Evolutionary conservation across 495 filamentous ascomycete species (phyloP).

Genomic region (Penicillium maclennaniae): DNA sequence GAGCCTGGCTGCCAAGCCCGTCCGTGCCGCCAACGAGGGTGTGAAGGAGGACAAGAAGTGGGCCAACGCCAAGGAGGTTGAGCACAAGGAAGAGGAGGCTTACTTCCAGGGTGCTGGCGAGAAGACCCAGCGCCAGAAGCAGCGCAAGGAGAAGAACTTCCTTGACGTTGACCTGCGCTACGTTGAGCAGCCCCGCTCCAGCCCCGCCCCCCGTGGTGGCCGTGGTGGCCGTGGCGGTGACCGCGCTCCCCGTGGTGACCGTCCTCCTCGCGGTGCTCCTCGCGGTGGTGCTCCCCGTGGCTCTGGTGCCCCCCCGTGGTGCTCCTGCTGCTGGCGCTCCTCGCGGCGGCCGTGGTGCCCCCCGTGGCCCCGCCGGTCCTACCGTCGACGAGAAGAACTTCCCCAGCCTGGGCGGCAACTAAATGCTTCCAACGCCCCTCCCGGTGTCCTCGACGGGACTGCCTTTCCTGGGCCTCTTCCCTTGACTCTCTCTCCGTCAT

Average conservation of each 20-base stretch:
- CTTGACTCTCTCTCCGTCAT: slow-evolving; percentile 9
- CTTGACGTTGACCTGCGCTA: slow-evolving; percentile 82
- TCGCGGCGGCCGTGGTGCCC: slow-evolving; percentile 35
- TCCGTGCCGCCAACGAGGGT: slow-evolving; percentile 89
- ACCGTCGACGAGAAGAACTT: slow-evolving; percentile 52
- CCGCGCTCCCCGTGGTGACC: slow-evolving; percentile 25
- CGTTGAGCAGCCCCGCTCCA: slow-evolving; percentile 55
- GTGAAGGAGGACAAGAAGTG: slow-evolving; percentile 83
- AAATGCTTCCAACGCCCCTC: slow-evolving; percentile 19
- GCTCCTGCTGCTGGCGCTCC: slow-evolving; percentile 36
- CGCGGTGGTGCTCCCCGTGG: slow-evolving; percentile 20
- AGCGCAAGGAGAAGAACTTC: slow-evolving; percentile 87
- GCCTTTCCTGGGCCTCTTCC: slow-evolving; percentile 5
- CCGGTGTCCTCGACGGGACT: slow-evolving; percentile 1
- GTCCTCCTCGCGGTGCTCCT: slow-evolving; percentile 38
- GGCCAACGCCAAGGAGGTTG: slow-evolving; percentile 75
- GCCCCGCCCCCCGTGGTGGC: slow-evolving; percentile 46
- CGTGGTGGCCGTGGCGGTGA: slow-evolving; percentile 47
- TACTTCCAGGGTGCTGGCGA: slow-evolving; percentile 72
- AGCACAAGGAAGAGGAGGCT: slow-evolving; percentile 64
- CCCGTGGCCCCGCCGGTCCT: slow-evolving; percentile 33
- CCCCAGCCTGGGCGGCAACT: slow-evolving; percentile 47
- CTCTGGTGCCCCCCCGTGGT: slow-evolving; percentile 2
- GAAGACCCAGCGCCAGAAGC: slow-evolving; percentile 82
- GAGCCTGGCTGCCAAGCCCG: slow-evolving; percentile 65